A percentile compares a stretch with the other conserved stretches of the same genome.
phyloP scores from a whole-genome alignment of 2,329 filamentous ascomycete genomes.

The Paraconiothyrium sp. region DNA sequence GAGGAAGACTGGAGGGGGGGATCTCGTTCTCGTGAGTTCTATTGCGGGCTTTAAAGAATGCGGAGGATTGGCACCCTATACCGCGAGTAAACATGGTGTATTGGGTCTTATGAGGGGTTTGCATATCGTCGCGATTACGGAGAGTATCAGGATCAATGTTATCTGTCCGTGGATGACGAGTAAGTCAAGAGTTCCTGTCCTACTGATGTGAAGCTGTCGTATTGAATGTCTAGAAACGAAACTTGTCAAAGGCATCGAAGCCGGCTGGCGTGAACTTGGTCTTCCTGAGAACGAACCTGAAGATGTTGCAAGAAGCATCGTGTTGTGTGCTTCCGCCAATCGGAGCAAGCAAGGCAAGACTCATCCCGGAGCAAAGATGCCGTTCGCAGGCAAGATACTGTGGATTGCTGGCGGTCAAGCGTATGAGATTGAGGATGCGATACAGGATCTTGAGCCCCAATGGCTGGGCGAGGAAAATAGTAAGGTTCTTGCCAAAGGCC shows the following conservation, averaged over 20 bases:
- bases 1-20: constrained; percentile 24
- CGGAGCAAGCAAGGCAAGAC: constrained; percentile 20
- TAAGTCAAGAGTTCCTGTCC: constrained; percentile 17
- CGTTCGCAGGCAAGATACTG: constrained; percentile 34
- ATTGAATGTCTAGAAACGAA: constrained; percentile 18
- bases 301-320: constrained; percentile 33
- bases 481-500: constrained; percentile 30
- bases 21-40: constrained; percentile 31
- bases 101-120: constrained; percentile 34
- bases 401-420: constrained; percentile 33
- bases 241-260: constrained; percentile 31
- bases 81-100: constrained; percentile 36
- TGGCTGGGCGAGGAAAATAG: constrained; percentile 38
- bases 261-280: constrained; percentile 26
- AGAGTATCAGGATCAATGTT: constrained; percentile 33
- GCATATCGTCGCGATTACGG: constrained; percentile 24
- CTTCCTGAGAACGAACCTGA: constrained; percentile 33
- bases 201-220: neutral
- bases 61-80: constrained; percentile 30
- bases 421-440: constrained; percentile 37
- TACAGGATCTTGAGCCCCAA: constrained; percentile 32
- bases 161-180: constrained; percentile 41
- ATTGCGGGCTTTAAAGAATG: constrained; percentile 36
- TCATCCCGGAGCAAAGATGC: constrained; percentile 28
- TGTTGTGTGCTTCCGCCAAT: constrained; percentile 33